Evolutionary conservation across 2,329 filamentous ascomycete species (phyloP).

Genomic region (Ophiognomonia clavigignenti-juglandacearum): DNA sequence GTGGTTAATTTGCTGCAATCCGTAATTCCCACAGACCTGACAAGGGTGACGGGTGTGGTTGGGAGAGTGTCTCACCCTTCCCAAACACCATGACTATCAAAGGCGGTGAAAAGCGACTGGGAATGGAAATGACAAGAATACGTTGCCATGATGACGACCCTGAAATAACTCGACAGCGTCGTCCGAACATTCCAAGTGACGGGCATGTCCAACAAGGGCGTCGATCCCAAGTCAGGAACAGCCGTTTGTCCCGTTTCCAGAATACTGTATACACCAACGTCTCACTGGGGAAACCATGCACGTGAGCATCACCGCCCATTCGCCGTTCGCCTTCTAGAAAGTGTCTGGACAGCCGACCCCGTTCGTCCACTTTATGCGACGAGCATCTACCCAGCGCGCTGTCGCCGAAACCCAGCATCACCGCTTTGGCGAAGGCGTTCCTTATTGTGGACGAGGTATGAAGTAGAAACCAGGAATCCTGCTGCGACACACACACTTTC

Average conservation of each 20-base stretch:
- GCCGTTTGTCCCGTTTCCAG: too few relatives aligned
- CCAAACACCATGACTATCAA: too few relatives aligned
- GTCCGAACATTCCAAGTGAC: background rate
- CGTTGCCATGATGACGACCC: too few relatives aligned
- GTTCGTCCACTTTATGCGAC: background rate
- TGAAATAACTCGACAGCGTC: too few relatives aligned
- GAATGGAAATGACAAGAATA: background rate
- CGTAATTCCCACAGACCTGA: too few relatives aligned
- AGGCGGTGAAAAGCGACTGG: too few relatives aligned
- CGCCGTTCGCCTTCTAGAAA: background rate
- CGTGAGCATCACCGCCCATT: background rate
- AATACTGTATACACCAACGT: background rate
- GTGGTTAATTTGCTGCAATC: too few relatives aligned
- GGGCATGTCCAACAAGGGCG: background rate
- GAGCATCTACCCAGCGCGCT: slow-evolving; percentile 10
- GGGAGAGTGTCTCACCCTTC: too few relatives aligned
- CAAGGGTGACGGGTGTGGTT: too few relatives aligned
- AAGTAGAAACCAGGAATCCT: too few relatives aligned
- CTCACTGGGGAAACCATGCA: background rate
- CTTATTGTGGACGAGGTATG: too few relatives aligned
- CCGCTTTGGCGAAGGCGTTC: background rate
- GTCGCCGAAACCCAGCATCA: background rate
- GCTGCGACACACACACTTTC: background rate
- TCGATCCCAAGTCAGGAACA: too few relatives aligned
- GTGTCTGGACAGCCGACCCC: background rate